phyloP scores from a whole-genome alignment of 768 basidiomycete genomes.

The Rhizopogon sp. region DNA sequence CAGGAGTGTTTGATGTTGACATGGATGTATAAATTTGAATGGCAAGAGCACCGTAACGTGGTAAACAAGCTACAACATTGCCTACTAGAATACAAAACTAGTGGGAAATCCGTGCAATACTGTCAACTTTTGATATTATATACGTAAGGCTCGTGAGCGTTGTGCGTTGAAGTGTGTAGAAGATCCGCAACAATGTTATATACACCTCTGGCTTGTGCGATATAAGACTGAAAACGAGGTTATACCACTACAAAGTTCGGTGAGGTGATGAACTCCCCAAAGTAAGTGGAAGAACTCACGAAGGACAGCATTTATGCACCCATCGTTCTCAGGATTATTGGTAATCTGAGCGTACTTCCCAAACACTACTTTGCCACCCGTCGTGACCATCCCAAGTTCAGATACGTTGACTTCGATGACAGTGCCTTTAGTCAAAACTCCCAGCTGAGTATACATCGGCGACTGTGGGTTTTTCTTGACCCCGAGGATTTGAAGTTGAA shows the following conservation, averaged over 20 bases:
- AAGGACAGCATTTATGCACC: constrained; percentile 92
- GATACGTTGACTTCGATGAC: constrained; percentile 99
- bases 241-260: neutral
- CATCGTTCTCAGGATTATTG: constrained; percentile 95
- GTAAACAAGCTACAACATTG: constrained; percentile 18
- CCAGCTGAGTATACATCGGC: constrained; percentile 94
- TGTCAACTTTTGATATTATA: neutral
- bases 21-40: constrained; percentile 13
- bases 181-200: neutral
- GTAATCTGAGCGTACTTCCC: constrained; percentile 93
- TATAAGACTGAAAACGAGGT: neutral
- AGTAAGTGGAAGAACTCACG: constrained; percentile 43
- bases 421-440: constrained; percentile 97
- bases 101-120: neutral
- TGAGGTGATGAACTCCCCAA: neutral
- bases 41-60: neutral
- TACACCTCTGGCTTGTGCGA: neutral
- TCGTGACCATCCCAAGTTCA: constrained; percentile 94
- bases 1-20: constrained; percentile 26
- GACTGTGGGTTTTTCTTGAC: constrained; percentile 99
- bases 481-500: constrained; percentile 95
- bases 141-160: too few species aligned
- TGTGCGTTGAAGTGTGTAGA: neutral
- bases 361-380: constrained; percentile 92
- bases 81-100: too few species aligned